Evolutionary conservation across 352 stramenopile genomes (phyloP).

Genomic region (Saprolegnia parasitica): DNA sequence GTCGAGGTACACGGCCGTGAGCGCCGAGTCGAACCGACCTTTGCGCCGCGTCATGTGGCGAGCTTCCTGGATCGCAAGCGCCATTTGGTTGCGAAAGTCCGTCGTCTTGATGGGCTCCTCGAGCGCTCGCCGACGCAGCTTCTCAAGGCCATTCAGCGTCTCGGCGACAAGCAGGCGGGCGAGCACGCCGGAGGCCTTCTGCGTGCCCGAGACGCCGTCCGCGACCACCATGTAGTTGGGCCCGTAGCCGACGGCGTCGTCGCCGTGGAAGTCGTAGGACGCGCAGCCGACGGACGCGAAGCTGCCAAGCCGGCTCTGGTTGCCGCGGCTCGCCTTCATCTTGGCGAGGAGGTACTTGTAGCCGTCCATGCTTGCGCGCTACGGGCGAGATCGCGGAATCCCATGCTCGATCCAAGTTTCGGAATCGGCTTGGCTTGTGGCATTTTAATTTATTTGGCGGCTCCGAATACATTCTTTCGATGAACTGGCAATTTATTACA

Average conservation of each 20-base stretch:
- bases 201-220: conserved; percentile 80
- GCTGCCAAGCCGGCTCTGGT: conserved; percentile 31
- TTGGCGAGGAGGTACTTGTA: conserved; percentile 29
- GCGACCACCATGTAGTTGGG: conserved; percentile 81
- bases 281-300: conserved; percentile 76
- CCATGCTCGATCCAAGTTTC: too few relatives aligned
- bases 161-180: conserved; percentile 72
- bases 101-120: conserved; percentile 44
- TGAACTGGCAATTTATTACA: too few relatives aligned
- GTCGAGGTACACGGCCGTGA: conserved; percentile 78
- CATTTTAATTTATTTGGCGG: too few relatives aligned
- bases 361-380: conserved; percentile 14
- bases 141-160: conserved; percentile 59
- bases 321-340: conserved; percentile 29
- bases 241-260: conserved; percentile 82
- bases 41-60: conserved; percentile 71
- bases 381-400: conserved; percentile 10
- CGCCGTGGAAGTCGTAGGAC: conserved; percentile 74
- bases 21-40: conserved; percentile 74
- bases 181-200: conserved; percentile 78
- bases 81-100: conserved; percentile 64
- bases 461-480: too few relatives aligned
- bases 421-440: too few relatives aligned
- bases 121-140: conserved; percentile 52
- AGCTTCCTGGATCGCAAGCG: conserved; percentile 63